These are phyloP conservation scores for Rhododendron ferrugineum DNA, from an alignment of 148 eudicot species.

Conservation along the genomic window DNA sequence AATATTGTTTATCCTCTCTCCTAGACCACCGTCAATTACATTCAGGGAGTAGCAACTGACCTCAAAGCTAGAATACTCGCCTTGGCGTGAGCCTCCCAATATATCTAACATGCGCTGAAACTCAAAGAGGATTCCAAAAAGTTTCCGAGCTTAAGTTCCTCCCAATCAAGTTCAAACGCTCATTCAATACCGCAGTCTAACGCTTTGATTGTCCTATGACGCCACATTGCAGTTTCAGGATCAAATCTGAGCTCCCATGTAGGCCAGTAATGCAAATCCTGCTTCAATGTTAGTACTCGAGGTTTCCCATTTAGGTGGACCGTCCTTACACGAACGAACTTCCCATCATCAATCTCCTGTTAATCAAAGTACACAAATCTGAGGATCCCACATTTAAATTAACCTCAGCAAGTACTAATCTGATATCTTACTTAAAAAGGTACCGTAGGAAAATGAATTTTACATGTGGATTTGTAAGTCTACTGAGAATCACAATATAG, in stretches of 20 bases:
- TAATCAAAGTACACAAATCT: neutral
- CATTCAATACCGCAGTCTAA: constrained; percentile 30
- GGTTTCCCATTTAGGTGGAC: constrained; percentile 92
- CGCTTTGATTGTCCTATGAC: constrained; percentile 54
- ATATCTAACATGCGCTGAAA: neutral
- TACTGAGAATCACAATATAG: neutral
- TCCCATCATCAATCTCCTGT: constrained; percentile 70
- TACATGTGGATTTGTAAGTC: neutral
- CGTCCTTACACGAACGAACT: constrained; percentile 73
- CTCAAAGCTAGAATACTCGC: neutral
- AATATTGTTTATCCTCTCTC: neutral
- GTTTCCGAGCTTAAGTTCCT: neutral
- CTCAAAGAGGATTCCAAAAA: neutral
- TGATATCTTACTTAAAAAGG: neutral
- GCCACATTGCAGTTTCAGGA: constrained; percentile 66
- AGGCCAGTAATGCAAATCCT: constrained; percentile 97
- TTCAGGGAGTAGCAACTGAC: constrained; percentile 1
- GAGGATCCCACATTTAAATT: neutral
- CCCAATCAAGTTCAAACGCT: neutral
- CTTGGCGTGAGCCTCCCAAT: neutral
- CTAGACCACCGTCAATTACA: neutral
- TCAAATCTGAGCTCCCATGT: constrained; percentile 95
- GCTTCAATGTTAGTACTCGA: constrained; percentile 80
- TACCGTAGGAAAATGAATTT: neutral
- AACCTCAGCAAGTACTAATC: neutral